Conservation (phyloP, 139 green algal genomes). For the Ettlia oleoabundans region DNA sequence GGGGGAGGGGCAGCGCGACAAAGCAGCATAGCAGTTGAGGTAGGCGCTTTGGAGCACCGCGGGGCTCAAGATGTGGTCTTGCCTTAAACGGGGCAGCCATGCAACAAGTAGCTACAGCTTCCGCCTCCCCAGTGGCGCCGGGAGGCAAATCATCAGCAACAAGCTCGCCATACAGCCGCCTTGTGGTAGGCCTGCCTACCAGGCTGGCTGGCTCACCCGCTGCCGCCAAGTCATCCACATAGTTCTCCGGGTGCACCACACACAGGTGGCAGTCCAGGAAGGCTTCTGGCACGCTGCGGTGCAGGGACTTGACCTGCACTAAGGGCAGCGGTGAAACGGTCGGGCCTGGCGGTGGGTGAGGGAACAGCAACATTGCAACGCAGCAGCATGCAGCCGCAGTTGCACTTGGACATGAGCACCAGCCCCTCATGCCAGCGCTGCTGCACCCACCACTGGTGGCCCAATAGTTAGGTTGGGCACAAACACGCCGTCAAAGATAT, state of each 20-base stretch:
- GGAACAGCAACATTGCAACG: background rate
- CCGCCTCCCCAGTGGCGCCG: too few relatives aligned
- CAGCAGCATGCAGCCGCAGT: too few relatives aligned
- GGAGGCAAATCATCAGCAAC: background rate
- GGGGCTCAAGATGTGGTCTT: too few relatives aligned
- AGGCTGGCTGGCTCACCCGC: background rate
- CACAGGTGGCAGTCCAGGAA: constrained; percentile 92
- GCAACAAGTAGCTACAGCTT: too few relatives aligned
- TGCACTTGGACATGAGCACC: too few relatives aligned
- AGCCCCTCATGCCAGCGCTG: too few relatives aligned
- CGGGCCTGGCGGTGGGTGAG: too few relatives aligned
- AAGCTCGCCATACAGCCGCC: too few relatives aligned
- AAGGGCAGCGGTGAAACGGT: too few relatives aligned
- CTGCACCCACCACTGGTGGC: constrained; percentile 66
- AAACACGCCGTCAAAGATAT: constrained; percentile 89
- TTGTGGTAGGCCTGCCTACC: background rate
- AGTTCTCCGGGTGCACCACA: constrained; percentile 17
- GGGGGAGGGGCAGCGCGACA: too few relatives aligned
- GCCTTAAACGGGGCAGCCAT: background rate
- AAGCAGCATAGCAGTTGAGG: too few relatives aligned
- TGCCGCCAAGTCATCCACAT: constrained; percentile 33
- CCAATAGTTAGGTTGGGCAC: constrained; percentile 96
- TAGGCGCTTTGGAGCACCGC: too few relatives aligned
- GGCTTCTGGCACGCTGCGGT: constrained; percentile 73
- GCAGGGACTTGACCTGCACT: constrained; percentile 66